A percentile compares a stretch with the other conserved stretches of the same genome.
phyloP scores from a whole-genome alignment of 192 early-diverging fungal species.

The Phlyctochytrium planicorne region DNA sequence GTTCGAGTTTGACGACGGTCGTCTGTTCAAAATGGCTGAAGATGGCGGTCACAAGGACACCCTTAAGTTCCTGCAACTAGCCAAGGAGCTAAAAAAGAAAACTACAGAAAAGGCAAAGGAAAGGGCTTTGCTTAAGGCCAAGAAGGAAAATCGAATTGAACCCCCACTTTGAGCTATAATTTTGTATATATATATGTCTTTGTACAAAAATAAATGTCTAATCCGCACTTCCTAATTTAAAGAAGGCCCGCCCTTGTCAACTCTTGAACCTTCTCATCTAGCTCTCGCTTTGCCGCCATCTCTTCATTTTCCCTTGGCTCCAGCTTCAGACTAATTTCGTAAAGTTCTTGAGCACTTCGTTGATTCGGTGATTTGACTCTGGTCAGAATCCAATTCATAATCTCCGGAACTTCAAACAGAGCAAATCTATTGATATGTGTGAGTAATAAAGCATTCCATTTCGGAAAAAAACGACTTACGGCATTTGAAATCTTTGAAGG shows the following conservation, averaged over 20 bases:
- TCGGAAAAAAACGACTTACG: too few relatives aligned
- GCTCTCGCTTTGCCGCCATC: background rate
- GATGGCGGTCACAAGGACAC: constrained; percentile 14
- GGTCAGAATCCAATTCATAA: background rate
- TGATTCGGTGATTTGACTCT: background rate
- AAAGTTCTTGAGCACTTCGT: background rate
- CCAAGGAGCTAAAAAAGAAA: constrained; percentile 16
- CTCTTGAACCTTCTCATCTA: background rate
- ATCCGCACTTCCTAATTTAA: background rate
- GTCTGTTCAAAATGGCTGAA: constrained; percentile 14
- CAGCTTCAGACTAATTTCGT: background rate
- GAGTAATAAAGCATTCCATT: too few relatives aligned
- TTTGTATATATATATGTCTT: background rate
- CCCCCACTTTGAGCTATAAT: background rate
- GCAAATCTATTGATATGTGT: too few relatives aligned
- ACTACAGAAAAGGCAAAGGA: constrained; percentile 10
- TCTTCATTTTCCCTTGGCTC: constrained; percentile 7
- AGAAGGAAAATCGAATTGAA: background rate
- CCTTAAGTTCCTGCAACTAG: constrained; percentile 13
- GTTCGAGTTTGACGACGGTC: constrained; percentile 9
- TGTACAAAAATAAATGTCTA: background rate
- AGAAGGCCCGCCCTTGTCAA: background rate
- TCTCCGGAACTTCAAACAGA: background rate
- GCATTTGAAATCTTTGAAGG: constrained; percentile 72
- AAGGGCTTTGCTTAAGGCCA: constrained; percentile 3